phyloP scores from a whole-genome alignment of 495 filamentous ascomycete species.

The Entonaema liquescens region DNA sequence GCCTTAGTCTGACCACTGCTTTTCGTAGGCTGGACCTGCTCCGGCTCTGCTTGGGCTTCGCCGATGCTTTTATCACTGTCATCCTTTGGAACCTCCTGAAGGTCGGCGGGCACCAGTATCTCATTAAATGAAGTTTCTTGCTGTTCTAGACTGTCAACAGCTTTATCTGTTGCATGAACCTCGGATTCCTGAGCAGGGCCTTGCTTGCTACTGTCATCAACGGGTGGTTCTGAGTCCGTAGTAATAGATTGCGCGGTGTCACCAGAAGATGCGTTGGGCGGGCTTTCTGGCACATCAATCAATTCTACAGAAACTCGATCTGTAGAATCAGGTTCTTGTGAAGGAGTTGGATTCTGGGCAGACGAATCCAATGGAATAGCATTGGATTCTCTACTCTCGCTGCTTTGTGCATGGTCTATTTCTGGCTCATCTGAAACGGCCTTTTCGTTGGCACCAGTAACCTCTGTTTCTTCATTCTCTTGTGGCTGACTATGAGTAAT shows the following conservation, averaged over 20 bases:
- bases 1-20: not conserved
- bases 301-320: not conserved
- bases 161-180: not conserved
- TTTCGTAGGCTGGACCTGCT: not conserved
- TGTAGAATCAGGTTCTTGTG: not conserved
- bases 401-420: not conserved
- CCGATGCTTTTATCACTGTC: not conserved
- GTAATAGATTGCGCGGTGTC: not conserved
- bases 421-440: not conserved
- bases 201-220: not conserved
- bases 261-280: not conserved
- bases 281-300: not conserved
- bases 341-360: not conserved
- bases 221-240: not conserved
- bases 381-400: not conserved
- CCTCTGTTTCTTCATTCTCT: not conserved
- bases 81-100: not conserved
- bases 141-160: not conserved
- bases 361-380: not conserved
- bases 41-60: not conserved
- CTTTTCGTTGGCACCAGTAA: not conserved
- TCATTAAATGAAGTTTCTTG: not conserved
- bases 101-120: not conserved
- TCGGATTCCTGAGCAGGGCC: not conserved
- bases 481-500: not conserved